phyloP scores from a whole-genome alignment of 108 stramenopile species.

The Cyclotella sp. region DNA sequence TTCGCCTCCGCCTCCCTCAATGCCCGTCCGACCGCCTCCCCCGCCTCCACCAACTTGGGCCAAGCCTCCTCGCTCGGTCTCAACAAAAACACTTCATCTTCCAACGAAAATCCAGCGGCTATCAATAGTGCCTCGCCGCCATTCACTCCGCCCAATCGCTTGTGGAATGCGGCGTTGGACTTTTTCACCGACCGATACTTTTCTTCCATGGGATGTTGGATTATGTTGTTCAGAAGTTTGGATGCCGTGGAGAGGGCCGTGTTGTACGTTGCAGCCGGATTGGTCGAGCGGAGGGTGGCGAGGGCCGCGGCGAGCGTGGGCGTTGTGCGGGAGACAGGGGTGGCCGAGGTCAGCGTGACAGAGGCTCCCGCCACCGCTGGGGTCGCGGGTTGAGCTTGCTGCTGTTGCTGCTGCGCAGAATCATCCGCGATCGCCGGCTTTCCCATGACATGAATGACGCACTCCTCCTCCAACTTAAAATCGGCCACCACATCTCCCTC shows the following conservation, averaged over 20 bases:
- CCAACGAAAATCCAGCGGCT: slow-evolving; percentile 63
- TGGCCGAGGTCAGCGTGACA: slow-evolving; percentile 27
- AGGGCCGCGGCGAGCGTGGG: slow-evolving; percentile 57
- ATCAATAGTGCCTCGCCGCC: slow-evolving; percentile 68
- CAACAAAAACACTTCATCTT: slow-evolving; percentile 59
- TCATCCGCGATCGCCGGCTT: slow-evolving; percentile 52
- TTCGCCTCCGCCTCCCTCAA: slow-evolving; percentile 26
- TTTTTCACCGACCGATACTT: slow-evolving; percentile 85
- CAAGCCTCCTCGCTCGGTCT: slow-evolving; percentile 75
- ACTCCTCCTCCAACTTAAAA: slow-evolving; percentile 78
- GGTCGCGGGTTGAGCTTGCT: background rate
- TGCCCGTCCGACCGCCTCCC: slow-evolving; percentile 51
- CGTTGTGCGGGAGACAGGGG: slow-evolving; percentile 14
- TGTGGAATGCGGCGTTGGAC: slow-evolving; percentile 74
- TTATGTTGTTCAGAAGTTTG: slow-evolving; percentile 77
- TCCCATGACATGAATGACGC: slow-evolving; percentile 89
- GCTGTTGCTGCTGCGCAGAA: slow-evolving; percentile 9
- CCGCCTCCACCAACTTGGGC: slow-evolving; percentile 60
- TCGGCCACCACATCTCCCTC: slow-evolving; percentile 56
- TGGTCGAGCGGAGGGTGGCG: slow-evolving; percentile 47
- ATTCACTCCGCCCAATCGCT: slow-evolving; percentile 63
- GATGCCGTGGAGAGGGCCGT: slow-evolving; percentile 70
- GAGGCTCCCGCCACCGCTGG: slow-evolving; percentile 31
- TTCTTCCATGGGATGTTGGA: slow-evolving; percentile 82
- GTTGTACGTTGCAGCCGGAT: slow-evolving; percentile 51